These are phyloP conservation scores for Cenchrus fungigraminus DNA, from an alignment of 176 grass and related monocot species.

Conservation along the genomic window DNA sequence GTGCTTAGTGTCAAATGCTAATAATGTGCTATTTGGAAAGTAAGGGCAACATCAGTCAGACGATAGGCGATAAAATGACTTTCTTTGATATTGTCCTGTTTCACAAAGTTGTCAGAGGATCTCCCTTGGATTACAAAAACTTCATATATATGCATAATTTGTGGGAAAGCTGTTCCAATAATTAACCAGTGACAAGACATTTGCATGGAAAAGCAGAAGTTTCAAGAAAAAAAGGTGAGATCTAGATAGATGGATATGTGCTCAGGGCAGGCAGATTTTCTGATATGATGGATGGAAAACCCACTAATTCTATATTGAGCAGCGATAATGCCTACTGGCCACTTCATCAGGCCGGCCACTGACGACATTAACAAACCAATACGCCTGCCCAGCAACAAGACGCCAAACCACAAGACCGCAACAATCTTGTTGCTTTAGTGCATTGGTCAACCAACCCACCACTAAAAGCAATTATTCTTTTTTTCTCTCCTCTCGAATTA, in stretches of 20 bases:
- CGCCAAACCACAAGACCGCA: neutral
- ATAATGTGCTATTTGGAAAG: neutral
- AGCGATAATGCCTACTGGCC: neutral
- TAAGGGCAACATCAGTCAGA: neutral
- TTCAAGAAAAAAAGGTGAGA: neutral
- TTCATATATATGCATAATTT: neutral
- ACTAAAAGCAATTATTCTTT: neutral
- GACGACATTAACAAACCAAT: neutral
- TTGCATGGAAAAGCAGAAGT: neutral
- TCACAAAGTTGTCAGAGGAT: neutral
- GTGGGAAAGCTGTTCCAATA: slow-evolving; percentile 32
- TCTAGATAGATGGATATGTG: neutral
- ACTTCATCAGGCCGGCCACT: slow-evolving; percentile 24
- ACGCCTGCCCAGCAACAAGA: neutral
- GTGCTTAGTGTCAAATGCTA: neutral
- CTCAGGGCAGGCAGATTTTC: neutral
- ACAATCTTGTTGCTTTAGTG: neutral
- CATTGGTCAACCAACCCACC: slow-evolving; percentile 21
- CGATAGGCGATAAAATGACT: neutral
- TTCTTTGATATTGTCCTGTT: neutral
- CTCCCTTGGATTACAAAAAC: neutral
- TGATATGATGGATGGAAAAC: neutral
- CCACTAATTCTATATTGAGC: slow-evolving; percentile 6
- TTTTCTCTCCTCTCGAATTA: neutral
- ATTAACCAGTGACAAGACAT: slow-evolving; percentile 20